Conservation (phyloP, 495 filamentous ascomycete genomes). For the Podospora bellae-mahoneyi region DNA sequence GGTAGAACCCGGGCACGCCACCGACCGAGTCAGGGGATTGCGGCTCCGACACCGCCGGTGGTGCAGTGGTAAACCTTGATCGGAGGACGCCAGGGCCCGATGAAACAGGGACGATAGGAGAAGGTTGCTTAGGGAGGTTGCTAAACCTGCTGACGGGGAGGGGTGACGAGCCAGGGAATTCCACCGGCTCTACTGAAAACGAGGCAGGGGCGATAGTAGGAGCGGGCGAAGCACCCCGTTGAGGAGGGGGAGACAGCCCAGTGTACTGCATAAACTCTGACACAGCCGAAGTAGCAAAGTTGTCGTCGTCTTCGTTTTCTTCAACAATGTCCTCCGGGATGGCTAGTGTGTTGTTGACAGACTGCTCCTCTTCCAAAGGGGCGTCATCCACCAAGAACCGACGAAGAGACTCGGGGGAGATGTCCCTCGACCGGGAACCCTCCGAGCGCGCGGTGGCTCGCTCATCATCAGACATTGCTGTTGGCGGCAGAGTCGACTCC, state of each 20-base stretch:
- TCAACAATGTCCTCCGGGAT: constrained; percentile 55
- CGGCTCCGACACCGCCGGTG: constrained; percentile 15
- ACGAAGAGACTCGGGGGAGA: constrained; percentile 48
- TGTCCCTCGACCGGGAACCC: constrained; percentile 42
- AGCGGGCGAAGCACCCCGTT: constrained; percentile 35
- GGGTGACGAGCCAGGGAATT: background rate
- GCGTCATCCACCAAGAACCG: constrained; percentile 43
- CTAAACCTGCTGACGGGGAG: constrained; percentile 2
- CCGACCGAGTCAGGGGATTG: constrained; percentile 22
- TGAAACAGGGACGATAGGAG: constrained; percentile 5
- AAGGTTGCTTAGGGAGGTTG: background rate
- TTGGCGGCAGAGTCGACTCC: constrained; percentile 10
- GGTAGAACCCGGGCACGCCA: constrained; percentile 42
- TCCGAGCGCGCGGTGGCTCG: constrained; percentile 30
- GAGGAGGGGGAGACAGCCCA: constrained; percentile 49
- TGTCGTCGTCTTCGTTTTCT: constrained; percentile 53
- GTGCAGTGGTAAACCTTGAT: constrained; percentile 16
- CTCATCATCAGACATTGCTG: constrained; percentile 19
- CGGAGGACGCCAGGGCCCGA: background rate
- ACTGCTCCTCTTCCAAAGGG: constrained; percentile 21
- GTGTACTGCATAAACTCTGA: constrained; percentile 43
- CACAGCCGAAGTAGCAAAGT: constrained; percentile 50
- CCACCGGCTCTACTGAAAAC: background rate
- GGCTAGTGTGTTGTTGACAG: constrained; percentile 14
- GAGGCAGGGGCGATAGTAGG: constrained; percentile 14